These are phyloP conservation scores for Trifolium dubium DNA, from an alignment of 306 rosid genomes.

Conservation along the genomic window DNA sequence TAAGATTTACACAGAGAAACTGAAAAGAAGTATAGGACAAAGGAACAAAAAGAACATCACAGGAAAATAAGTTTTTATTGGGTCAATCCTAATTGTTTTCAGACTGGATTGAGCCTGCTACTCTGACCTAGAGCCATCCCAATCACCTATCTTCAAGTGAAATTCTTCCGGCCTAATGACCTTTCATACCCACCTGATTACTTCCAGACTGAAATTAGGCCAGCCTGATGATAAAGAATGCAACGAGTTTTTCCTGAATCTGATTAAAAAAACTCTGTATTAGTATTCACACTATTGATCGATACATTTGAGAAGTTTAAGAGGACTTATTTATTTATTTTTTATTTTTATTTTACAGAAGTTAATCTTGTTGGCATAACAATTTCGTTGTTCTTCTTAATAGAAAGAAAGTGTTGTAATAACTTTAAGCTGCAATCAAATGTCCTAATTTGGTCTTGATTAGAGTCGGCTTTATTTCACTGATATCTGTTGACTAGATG, in stretches of 20 bases:
- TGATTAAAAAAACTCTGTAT: constrained; percentile 17
- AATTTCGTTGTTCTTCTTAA: not conserved
- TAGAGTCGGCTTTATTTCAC: constrained; percentile 30
- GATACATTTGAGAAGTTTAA: constrained; percentile 23
- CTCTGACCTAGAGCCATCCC: constrained; percentile 1
- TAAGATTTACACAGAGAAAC: constrained; percentile 1
- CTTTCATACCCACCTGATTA: constrained; percentile 17
- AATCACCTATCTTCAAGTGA: not conserved
- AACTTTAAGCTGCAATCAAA: constrained; percentile 27
- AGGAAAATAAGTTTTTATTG: constrained; percentile 27
- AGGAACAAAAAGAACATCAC: constrained; percentile 17
- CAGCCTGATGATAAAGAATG: constrained; percentile 17
- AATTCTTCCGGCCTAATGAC: not conserved
- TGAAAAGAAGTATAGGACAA: constrained; percentile 16
- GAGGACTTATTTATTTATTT: not conserved
- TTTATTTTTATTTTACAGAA: constrained; percentile 4
- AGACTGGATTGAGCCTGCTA: not conserved
- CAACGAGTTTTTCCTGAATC: constrained; percentile 2
- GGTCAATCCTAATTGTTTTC: not conserved
- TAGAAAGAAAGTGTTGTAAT: not conserved
- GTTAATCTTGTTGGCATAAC: constrained; percentile 32
- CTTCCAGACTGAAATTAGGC: constrained; percentile 21
- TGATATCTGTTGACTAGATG: constrained; percentile 26
- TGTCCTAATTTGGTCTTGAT: constrained; percentile 11
- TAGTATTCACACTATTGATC: constrained; percentile 19